These are phyloP conservation scores for Colletotrichum sp. DNA, from an alignment of 2,329 filamentous ascomycete genomes.

Conservation along the genomic window DNA sequence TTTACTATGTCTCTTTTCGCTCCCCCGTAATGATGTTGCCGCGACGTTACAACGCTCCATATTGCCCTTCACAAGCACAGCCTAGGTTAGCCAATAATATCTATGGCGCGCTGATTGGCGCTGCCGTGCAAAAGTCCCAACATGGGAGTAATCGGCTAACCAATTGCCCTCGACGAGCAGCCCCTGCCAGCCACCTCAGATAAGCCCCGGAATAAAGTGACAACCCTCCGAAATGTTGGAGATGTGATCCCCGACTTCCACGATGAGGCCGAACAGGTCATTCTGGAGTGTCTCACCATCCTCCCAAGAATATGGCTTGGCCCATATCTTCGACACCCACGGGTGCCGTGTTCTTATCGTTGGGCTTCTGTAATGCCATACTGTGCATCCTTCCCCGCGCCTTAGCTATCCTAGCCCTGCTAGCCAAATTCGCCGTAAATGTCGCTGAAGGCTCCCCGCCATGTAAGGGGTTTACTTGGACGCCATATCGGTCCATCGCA, in stretches of 20 bases:
- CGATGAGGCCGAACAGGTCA: not conserved
- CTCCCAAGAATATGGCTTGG: not conserved
- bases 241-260: not conserved
- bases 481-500: not conserved
- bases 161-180: not conserved
- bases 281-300: not conserved
- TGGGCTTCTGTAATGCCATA: not conserved
- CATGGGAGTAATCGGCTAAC: not conserved
- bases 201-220: not conserved
- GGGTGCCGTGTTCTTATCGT: not conserved
- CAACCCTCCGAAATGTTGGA: not conserved
- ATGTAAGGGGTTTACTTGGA: not conserved
- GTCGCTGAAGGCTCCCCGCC: not conserved
- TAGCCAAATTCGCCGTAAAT: not conserved
- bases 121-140: not conserved
- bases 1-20: not conserved
- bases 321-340: not conserved
- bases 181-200: not conserved
- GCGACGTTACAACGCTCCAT: not conserved
- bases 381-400: not conserved
- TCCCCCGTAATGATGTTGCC: not conserved
- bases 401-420: not conserved
- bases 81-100: not conserved
- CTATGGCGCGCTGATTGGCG: not conserved
- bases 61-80: not conserved